Conservation (phyloP, 345 rosid species). For the Eucalyptus albens region DNA sequence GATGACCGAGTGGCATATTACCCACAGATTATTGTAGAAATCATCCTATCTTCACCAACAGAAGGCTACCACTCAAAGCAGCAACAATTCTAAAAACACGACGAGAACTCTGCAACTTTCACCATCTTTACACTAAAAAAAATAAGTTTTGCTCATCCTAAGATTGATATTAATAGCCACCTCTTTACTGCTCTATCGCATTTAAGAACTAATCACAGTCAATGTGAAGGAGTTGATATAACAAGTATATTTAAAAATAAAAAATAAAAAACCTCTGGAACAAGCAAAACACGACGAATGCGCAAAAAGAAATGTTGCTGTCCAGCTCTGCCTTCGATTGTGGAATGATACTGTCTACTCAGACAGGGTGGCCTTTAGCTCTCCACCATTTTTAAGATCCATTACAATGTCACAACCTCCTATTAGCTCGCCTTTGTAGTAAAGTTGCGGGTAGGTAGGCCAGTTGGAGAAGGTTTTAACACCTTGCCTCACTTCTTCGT, state of each 20-base stretch:
- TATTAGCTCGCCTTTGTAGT: slow-evolving; percentile 85
- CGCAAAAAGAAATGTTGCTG: neutral
- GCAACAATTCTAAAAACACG: neutral
- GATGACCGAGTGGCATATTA: neutral
- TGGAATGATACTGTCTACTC: slow-evolving; percentile 16
- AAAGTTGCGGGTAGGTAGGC: slow-evolving; percentile 98
- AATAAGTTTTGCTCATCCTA: neutral
- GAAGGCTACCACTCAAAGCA: neutral
- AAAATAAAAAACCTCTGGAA: neutral
- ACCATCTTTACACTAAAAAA: neutral
- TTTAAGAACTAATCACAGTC: neutral
- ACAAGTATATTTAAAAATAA: neutral
- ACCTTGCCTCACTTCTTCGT: slow-evolving; percentile 95
- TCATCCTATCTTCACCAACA: neutral
- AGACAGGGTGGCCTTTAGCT: slow-evolving; percentile 69
- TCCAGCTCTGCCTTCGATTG: neutral
- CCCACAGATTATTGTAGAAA: neutral
- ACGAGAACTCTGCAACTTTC: neutral
- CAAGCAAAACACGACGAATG: neutral
- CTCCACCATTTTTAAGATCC: slow-evolving; percentile 63
- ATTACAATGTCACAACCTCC: slow-evolving; percentile 92
- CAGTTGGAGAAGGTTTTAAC: slow-evolving; percentile 80
- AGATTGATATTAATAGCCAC: neutral
- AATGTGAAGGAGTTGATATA: neutral
- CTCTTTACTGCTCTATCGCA: neutral